phyloP scores from a whole-genome alignment of 805 yeast species.

The Pichia occidentalis region DNA sequence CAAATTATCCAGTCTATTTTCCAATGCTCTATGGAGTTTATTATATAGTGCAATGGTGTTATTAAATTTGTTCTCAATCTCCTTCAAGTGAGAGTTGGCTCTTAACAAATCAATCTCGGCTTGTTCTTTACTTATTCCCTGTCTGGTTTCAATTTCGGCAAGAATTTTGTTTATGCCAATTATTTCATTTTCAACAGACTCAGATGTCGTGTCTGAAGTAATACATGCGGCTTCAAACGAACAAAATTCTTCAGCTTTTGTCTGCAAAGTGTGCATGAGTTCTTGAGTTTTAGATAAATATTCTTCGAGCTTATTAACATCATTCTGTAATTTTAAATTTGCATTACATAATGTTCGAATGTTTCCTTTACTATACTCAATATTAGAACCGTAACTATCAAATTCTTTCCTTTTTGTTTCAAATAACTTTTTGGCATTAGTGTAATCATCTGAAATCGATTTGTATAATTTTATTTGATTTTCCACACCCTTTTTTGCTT shows the following conservation, averaged over 20 bases:
- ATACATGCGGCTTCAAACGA: slow-evolving; percentile 39
- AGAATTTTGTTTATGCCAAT: slow-evolving; percentile 40
- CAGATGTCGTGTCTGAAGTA: slow-evolving; percentile 36
- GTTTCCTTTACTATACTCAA: slow-evolving; percentile 9
- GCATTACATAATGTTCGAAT: slow-evolving; percentile 2
- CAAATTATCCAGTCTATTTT: slow-evolving; percentile 37
- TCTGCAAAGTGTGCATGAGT: background rate
- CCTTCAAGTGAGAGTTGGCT: slow-evolving; percentile 37
- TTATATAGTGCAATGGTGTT: slow-evolving; percentile 29
- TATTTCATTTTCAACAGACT: slow-evolving; percentile 34
- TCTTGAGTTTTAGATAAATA: slow-evolving; percentile 17
- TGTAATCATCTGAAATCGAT: slow-evolving; percentile 11
- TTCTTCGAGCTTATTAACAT: slow-evolving; percentile 22
- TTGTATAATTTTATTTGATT: slow-evolving; percentile 13
- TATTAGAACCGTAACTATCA: slow-evolving; percentile 23
- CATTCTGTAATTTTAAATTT: slow-evolving; percentile 1
- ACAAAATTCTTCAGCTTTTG: slow-evolving; percentile 38
- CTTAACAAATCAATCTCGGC: slow-evolving; percentile 42
- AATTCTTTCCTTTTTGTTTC: slow-evolving; percentile 12
- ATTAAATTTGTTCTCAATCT: slow-evolving; percentile 35
- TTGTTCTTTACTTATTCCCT: slow-evolving; percentile 52
- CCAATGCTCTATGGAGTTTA: slow-evolving; percentile 32
- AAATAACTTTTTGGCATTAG: slow-evolving; percentile 9
- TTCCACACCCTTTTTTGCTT: slow-evolving; percentile 10
- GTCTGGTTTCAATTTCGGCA: slow-evolving; percentile 42